Evolutionary conservation across 2,329 filamentous ascomycete genomes (phyloP).

Genomic region (Talaromyces sp.): DNA sequence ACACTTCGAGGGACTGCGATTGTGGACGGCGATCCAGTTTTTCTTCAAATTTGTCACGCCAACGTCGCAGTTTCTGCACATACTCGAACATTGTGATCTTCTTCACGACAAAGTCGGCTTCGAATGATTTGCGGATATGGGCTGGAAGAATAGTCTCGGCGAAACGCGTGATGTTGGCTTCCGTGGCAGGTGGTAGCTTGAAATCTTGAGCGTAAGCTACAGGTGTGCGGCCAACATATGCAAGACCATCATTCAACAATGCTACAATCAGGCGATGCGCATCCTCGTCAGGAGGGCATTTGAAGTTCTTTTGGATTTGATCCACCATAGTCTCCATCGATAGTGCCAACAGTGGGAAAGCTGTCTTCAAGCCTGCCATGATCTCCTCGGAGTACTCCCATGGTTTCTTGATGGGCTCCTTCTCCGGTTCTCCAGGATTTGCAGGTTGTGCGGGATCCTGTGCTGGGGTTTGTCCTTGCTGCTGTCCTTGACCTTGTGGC

Average conservation of each 20-base stretch:
- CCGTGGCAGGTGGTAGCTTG: conserved; percentile 84
- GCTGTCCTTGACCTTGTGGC: conserved; percentile 12
- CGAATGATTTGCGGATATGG: conserved; percentile 94
- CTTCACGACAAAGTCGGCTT: conserved; percentile 91
- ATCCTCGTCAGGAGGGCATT: conserved; percentile 96
- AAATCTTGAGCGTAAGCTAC: conserved; percentile 84
- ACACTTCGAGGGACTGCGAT: conserved; percentile 74
- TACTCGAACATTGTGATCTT: conserved; percentile 99
- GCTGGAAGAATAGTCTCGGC: conserved; percentile 92
- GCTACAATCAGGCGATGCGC: conserved; percentile 97
- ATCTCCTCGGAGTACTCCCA: conserved; percentile 98
- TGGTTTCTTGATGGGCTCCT: conserved; percentile 66
- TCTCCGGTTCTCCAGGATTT: conserved; percentile 35
- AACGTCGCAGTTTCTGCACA: conserved; percentile 91
- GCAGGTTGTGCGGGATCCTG: conserved; percentile 28
- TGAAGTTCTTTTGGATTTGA: conserved; percentile 98
- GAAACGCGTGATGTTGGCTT: conserved; percentile 95
- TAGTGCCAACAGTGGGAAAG: conserved; percentile 88
- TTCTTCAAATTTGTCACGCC: conserved; percentile 97
- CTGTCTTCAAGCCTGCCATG: conserved; percentile 91
- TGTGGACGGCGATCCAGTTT: conserved; percentile 83
- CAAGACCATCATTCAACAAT: conserved; percentile 88
- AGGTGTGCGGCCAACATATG: conserved; percentile 86
- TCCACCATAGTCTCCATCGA: conserved; percentile 99
- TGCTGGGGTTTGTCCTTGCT: conserved; percentile 27